Evolutionary conservation across 352 stramenopile genomes (phyloP), one percentile per base, ranked within the genome.

Genomic region (Phytophthora litchii): DNA sequence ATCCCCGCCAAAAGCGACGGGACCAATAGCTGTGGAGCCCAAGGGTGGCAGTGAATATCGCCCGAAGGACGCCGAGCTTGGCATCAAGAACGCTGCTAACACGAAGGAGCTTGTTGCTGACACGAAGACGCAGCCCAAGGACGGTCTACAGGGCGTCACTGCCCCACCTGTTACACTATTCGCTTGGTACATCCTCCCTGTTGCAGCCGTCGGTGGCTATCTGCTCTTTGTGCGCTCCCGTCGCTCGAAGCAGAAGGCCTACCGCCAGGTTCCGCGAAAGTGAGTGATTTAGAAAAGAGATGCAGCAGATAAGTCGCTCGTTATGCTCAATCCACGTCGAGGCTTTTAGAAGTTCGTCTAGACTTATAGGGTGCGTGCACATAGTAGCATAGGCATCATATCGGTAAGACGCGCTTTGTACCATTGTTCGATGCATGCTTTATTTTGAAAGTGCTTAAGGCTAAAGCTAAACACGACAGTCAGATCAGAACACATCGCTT

Each of bases 111-210:
- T 86, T 16, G 70, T 76, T 29, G 56, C 54, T 8, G 60, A 75
- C 27, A 52, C 42, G 11, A 75, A 83, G 58, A 53, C 51, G 13
- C 67, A 83, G 44, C 44, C 63, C 32, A 75, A 78, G 42, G 64
- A 80, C 34, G 72, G 65, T 41, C 59, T 90, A 2, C 70, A 88
- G 54, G 62, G 64, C 3, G 70, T 74, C 43, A 70, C 47, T 16
- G 79, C 78, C 21, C 82, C 84, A 45, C 76, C 66, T n/a, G 69
- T 92, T 37, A 84, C 80, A 35, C 65, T 94, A 8, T 92, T 92
- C 46, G 76, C 73, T 31, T 94, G 80, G 84, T 94, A 94, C 76
- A 78, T 91, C 40, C 47, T 94, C 32, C 84, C 84, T 0, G 67
- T 94, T 13, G 71, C 49, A 35, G 78, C 80, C 1, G 80, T 94